These are phyloP conservation scores for Gamarada debralockiae DNA, from an alignment of 495 filamentous ascomycete genomes.

Conservation along the genomic window DNA sequence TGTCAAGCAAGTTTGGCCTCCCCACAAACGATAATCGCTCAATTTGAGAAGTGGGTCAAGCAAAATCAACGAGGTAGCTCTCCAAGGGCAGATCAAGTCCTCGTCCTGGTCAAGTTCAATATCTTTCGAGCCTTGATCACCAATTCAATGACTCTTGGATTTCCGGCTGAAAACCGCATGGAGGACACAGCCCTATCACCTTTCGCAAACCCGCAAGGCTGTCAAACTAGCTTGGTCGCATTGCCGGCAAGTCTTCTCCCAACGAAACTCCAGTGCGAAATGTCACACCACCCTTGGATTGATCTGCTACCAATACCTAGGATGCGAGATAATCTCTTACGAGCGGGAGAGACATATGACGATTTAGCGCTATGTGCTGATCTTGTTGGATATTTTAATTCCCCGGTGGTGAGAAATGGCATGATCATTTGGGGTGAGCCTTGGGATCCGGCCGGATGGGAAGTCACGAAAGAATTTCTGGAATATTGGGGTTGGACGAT, in stretches of 20 bases:
- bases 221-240: background rate
- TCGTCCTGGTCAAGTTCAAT: conserved; percentile 27
- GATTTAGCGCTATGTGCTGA: conserved; percentile 25
- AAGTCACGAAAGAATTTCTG: conserved; percentile 36
- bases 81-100: conserved; percentile 18
- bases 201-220: background rate
- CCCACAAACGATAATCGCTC: background rate
- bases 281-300: conserved; percentile 30
- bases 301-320: conserved; percentile 30
- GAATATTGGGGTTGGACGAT: conserved; percentile 35
- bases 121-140: conserved; percentile 20
- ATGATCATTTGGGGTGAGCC: conserved; percentile 43
- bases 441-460: conserved; percentile 38
- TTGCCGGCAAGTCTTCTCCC: conserved; percentile 22
- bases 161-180: conserved; percentile 1
- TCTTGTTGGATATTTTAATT: conserved; percentile 12
- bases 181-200: background rate
- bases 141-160: conserved; percentile 20
- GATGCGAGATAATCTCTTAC: conserved; percentile 27
- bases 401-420: background rate
- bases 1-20: too few species aligned
- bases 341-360: background rate
- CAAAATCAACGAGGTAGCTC: background rate
- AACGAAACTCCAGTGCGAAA: conserved; percentile 16
- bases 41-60: too few species aligned